phyloP scores from a whole-genome alignment of 331 rosid species.

The Malus hybrid region DNA sequence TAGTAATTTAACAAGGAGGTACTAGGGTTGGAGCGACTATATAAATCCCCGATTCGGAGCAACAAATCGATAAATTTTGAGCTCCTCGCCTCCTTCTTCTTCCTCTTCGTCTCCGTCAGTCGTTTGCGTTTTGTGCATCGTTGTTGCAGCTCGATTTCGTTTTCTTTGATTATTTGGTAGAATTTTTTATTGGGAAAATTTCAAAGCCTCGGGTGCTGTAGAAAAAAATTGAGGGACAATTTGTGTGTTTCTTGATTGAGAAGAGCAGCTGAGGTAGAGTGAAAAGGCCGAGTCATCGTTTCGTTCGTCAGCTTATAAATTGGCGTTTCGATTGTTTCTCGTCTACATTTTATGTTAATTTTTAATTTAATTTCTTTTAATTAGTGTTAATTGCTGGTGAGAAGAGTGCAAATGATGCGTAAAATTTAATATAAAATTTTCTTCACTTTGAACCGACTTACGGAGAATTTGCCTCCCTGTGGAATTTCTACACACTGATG shows the following conservation, averaged over 20 bases:
- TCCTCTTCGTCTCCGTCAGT: no score
- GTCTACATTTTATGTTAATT: constrained; percentile 28
- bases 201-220: constrained; percentile 23
- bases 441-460: constrained; percentile 4
- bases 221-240: constrained; percentile 16
- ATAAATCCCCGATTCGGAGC: background rate
- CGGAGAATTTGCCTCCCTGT: background rate
- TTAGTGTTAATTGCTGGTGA: background rate
- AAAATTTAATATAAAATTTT: background rate
- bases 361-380: background rate
- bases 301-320: constrained; percentile 49
- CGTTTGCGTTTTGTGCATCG: no score
- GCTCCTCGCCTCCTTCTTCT: background rate
- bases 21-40: background rate
- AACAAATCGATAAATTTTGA: background rate
- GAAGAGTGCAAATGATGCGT: background rate
- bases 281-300: constrained; percentile 74
- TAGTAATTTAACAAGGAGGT: background rate
- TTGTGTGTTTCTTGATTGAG: constrained; percentile 27
- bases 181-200: background rate
- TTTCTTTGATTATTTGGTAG: background rate
- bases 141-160: background rate
- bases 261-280: constrained; percentile 41
- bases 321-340: constrained; percentile 84
- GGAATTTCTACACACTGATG: background rate